Conservation (phyloP, 495 filamentous ascomycete species). For the Neurospora cerealis region DNA sequence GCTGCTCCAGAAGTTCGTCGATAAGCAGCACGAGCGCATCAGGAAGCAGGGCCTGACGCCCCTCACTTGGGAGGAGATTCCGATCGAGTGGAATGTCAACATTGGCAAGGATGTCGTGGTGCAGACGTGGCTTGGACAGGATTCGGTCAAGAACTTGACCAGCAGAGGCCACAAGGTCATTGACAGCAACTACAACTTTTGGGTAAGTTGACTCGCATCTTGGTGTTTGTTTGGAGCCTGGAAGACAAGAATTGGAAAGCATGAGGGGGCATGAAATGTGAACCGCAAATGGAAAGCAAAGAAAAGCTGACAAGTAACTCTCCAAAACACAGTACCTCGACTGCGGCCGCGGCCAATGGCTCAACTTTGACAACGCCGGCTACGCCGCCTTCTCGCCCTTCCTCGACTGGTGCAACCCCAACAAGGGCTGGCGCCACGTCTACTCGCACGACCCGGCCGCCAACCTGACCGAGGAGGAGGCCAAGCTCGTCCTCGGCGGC, state of each 20-base stretch:
- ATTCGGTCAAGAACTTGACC: conserved; percentile 43
- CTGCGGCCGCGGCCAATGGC: conserved; percentile 70
- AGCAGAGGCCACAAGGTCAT: conserved; percentile 55
- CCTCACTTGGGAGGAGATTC: conserved; percentile 77
- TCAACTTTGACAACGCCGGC: conserved; percentile 48
- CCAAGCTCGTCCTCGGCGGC: conserved; percentile 61
- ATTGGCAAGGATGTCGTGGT: conserved; percentile 53
- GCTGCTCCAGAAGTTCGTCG: conserved; percentile 61
- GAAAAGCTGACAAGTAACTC: conserved; percentile 5
- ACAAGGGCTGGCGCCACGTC: conserved; percentile 66
- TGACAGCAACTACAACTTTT: conserved; percentile 65
- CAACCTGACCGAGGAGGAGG: conserved; percentile 44
- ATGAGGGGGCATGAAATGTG: not conserved
- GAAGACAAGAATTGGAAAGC: not conserved
- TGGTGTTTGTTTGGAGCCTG: not conserved
- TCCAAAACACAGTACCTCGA: conserved; percentile 53
- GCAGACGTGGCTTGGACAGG: conserved; percentile 60
- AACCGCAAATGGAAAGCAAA: not conserved
- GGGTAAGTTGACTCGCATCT: conserved; percentile 35
- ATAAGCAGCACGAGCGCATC: conserved; percentile 52
- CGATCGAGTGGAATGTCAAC: conserved; percentile 62
- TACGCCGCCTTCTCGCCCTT: conserved; percentile 50
- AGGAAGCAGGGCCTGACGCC: conserved; percentile 50
- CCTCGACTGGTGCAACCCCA: conserved; percentile 64
- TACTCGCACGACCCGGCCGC: conserved; percentile 64